phyloP scores from a whole-genome alignment of 2,329 filamentous ascomycete genomes.

The Monilinia vaccinii-corymbosi region DNA sequence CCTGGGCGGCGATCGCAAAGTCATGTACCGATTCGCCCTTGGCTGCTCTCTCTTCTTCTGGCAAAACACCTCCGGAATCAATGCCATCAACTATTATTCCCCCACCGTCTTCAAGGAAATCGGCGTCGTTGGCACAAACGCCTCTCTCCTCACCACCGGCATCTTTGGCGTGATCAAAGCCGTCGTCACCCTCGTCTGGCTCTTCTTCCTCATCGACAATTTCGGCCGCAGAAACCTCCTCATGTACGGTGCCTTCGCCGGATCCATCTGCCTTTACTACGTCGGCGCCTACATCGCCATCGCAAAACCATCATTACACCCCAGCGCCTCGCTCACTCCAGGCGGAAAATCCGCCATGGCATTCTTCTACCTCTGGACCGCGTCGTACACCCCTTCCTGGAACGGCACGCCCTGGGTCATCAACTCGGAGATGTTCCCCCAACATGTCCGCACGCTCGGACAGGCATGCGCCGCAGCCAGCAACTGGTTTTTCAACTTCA shows the following conservation, averaged over 20 bases:
- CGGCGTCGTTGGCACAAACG: constrained; percentile 19
- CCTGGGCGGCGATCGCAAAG: constrained; percentile 29
- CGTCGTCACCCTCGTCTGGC: constrained; percentile 32
- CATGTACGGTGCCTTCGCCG: constrained; percentile 14
- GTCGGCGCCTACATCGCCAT: constrained; percentile 22
- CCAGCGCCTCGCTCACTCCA: constrained; percentile 18
- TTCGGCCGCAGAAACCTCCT: constrained; percentile 44
- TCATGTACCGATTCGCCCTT: constrained; percentile 53
- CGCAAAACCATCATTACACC: constrained; percentile 32
- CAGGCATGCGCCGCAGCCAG: constrained; percentile 63
- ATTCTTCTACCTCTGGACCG: constrained; percentile 67
- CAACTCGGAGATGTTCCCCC: constrained; percentile 29
- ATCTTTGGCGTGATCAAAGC: constrained; percentile 22
- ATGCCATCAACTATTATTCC: constrained; percentile 25
- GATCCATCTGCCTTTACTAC: constrained; percentile 18
- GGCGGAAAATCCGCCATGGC: constrained; percentile 52
- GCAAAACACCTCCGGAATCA: constrained; percentile 23
- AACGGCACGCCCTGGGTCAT: constrained; percentile 26
- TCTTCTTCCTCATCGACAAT: constrained; percentile 50
- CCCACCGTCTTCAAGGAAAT: constrained; percentile 21
- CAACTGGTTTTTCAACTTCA: constrained; percentile 62
- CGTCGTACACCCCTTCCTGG: constrained; percentile 25
- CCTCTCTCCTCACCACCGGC: constrained; percentile 20
- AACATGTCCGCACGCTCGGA: constrained; percentile 58
- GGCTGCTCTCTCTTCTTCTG: constrained; percentile 48